These are phyloP conservation scores for Penicillium paradoxum DNA, from an alignment of 495 filamentous ascomycete species.

Conservation along the genomic window DNA sequence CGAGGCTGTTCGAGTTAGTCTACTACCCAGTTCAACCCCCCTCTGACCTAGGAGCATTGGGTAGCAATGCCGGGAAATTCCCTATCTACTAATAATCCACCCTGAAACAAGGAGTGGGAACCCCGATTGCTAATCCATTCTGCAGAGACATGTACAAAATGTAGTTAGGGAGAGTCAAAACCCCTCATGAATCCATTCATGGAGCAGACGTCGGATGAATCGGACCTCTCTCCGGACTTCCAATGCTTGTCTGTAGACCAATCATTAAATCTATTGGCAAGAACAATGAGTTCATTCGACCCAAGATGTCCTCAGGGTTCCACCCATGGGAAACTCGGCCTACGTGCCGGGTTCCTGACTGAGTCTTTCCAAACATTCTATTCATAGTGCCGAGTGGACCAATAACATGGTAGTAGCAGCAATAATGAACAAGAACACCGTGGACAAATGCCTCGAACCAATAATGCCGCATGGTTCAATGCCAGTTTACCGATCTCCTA, in stretches of 20 bases:
- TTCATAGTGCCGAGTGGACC: conserved; percentile 1
- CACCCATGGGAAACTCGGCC: conserved; percentile 5
- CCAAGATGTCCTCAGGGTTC: not conserved
- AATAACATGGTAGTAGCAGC: not conserved
- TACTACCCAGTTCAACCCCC: too few relatives aligned
- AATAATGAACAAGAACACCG: not conserved
- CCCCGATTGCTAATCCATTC: not conserved
- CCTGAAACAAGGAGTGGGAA: too few relatives aligned
- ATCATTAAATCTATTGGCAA: not conserved
- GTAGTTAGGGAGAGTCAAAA: not conserved
- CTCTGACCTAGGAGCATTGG: too few relatives aligned
- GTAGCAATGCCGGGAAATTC: too few relatives aligned
- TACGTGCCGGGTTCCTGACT: not conserved
- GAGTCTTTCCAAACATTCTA: not conserved
- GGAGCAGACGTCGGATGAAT: not conserved
- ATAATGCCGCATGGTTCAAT: not conserved
- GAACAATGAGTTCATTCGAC: not conserved
- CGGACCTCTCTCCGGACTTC: not conserved
- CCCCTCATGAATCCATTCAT: not conserved
- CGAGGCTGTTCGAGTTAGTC: too few relatives aligned
- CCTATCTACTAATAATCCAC: too few relatives aligned
- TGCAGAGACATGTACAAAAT: too few relatives aligned
- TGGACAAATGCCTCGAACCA: not conserved
- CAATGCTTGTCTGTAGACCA: not conserved
- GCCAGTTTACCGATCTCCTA: not conserved